Percentiles rank a stretch among this genome's conserved stretches.
Evolutionary conservation across 257 asterid species (phyloP).

Genomic region (Fraxinus excelsior): DNA sequence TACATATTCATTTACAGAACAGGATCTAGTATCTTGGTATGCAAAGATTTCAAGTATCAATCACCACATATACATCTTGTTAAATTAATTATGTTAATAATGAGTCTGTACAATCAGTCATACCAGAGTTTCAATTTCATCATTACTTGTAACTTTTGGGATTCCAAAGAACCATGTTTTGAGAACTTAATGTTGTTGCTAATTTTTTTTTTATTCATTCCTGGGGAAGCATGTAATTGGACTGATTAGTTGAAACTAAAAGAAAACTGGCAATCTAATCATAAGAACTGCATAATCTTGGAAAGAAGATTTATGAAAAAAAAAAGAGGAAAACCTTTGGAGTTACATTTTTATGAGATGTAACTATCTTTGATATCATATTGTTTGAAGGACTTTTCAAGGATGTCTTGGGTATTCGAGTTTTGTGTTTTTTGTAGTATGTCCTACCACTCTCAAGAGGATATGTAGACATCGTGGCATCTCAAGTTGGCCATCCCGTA

Average conservation of each 20-base stretch:
- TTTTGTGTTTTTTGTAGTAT: slow-evolving; percentile 6
- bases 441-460: slow-evolving; percentile 82
- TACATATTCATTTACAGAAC: slow-evolving; percentile 16
- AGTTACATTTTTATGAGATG: not conserved
- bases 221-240: not conserved
- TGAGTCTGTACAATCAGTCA: not conserved
- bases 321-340: not conserved
- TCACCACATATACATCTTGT: not conserved
- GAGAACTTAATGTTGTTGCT: not conserved
- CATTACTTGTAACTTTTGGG: too few relatives aligned
- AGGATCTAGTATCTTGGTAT: not conserved
- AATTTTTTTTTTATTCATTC: not conserved
- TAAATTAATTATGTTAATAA: not conserved
- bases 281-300: not conserved
- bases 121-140: not conserved
- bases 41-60: not conserved
- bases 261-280: not conserved
- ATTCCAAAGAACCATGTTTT: too few relatives aligned
- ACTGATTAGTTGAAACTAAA: not conserved
- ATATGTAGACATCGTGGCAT: slow-evolving; percentile 79
- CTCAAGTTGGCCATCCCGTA: slow-evolving; percentile 86
- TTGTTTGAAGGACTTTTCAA: not conserved
- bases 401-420: not conserved
- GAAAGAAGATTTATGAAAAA: not conserved
- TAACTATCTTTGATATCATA: not conserved